Conservation (phyloP, 208 protist genomes). For the Trichomonas tenax region DNA sequence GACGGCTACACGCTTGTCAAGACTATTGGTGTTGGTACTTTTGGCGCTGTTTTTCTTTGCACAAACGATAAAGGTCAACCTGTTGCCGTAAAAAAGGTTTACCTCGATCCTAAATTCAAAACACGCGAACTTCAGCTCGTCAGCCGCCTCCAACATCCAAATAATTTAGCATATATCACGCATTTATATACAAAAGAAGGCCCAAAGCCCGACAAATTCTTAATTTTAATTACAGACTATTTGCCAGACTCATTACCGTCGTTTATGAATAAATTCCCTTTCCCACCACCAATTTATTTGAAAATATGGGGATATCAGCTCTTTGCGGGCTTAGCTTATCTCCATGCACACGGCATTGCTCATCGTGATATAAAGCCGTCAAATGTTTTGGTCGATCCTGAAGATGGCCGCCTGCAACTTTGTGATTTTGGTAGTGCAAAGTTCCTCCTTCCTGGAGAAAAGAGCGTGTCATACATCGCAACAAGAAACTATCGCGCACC, state of each 20-base stretch:
- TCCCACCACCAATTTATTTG: neutral
- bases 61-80: neutral
- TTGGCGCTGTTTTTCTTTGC: slow-evolving; percentile 9
- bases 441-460: neutral
- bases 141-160: neutral
- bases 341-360: neutral
- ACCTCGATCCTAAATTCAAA: neutral
- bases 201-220: neutral
- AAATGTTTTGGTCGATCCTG: neutral
- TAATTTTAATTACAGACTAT: neutral
- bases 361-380: slow-evolving; percentile 18
- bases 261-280: neutral
- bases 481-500: neutral
- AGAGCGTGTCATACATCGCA: neutral
- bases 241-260: neutral
- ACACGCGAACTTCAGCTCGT: neutral
- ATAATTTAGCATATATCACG: neutral
- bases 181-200: neutral
- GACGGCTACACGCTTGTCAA: neutral
- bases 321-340: neutral
- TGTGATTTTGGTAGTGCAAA: slow-evolving; percentile 13
- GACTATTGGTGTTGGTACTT: neutral
- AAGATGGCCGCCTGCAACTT: neutral
- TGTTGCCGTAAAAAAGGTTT: slow-evolving; percentile 4
- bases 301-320: neutral